phyloP scores from a whole-genome alignment of 2,329 filamentous ascomycete species.

The Epichloe gansuensis region DNA sequence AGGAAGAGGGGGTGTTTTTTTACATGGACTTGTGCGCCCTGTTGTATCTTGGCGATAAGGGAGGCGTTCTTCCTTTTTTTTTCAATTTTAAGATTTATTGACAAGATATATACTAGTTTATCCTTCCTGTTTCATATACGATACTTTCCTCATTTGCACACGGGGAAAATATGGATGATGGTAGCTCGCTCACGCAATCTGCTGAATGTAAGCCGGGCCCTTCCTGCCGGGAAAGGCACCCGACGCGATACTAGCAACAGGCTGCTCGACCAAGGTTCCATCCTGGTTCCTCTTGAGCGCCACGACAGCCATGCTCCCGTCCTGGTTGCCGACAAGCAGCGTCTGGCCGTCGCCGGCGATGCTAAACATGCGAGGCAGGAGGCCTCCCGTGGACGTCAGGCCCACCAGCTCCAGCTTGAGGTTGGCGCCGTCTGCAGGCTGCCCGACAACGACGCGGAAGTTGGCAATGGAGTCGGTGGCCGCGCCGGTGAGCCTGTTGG shows the following conservation, averaged over 20 bases:
- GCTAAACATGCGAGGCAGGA: conserved; percentile 35
- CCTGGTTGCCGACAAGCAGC: conserved; percentile 37
- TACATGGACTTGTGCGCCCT: too few relatives aligned
- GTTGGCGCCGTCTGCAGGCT: not conserved
- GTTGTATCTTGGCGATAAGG: too few relatives aligned
- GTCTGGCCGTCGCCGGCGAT: conserved; percentile 21
- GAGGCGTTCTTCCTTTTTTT: too few relatives aligned
- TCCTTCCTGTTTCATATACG: too few relatives aligned
- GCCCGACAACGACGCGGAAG: conserved; percentile 23
- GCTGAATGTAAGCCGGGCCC: conserved; percentile 22
- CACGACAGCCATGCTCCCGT: conserved; percentile 26
- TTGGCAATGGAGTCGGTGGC: conserved; percentile 36
- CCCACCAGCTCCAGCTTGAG: conserved; percentile 20
- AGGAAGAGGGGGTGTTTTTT: too few relatives aligned
- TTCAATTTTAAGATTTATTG: too few relatives aligned
- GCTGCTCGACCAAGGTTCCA: conserved; percentile 19
- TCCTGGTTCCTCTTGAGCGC: conserved; percentile 19
- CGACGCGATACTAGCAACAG: conserved; percentile 15
- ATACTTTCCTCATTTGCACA: too few relatives aligned
- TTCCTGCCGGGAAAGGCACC: conserved; percentile 11
- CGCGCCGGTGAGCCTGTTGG: conserved; percentile 35
- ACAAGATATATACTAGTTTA: too few relatives aligned
- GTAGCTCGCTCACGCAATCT: conserved; percentile 7
- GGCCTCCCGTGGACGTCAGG: conserved; percentile 23
- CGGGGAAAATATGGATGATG: too few relatives aligned